Conservation (phyloP, 352 stramenopile genomes). For the Phytophthora ohioensis region DNA sequence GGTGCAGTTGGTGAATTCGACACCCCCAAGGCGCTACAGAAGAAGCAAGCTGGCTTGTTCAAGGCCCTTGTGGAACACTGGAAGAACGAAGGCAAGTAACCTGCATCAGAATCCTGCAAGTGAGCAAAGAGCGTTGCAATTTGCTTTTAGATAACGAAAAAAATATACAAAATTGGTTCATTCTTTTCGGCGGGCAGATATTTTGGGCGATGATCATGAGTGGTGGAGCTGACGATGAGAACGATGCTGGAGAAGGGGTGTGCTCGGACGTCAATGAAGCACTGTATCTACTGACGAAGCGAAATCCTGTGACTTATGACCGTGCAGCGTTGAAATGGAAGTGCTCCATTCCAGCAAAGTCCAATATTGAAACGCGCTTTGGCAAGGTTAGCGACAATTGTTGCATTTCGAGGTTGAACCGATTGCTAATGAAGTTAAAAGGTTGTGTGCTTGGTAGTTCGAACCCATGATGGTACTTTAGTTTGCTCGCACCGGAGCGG, state of each 20-base stretch:
- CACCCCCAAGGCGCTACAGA: constrained; percentile 78
- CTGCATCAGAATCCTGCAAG: not conserved
- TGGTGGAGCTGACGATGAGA: constrained; percentile 6
- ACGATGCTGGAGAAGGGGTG: constrained; percentile 2
- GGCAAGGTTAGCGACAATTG: constrained; percentile 45
- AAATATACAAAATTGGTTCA: constrained; percentile 5
- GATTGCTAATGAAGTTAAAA: constrained; percentile 7
- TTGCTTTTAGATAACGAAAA: constrained; percentile 14
- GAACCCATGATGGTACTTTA: constrained; percentile 59
- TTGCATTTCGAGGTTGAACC: not conserved
- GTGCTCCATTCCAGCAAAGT: constrained; percentile 48
- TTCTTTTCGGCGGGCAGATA: constrained; percentile 11
- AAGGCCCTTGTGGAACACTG: constrained; percentile 81
- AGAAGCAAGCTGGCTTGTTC: constrained; percentile 77
- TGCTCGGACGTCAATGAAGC: constrained; percentile 64
- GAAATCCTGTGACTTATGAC: constrained; percentile 68
- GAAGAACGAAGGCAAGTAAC: constrained; percentile 62
- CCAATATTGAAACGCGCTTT: constrained; percentile 57
- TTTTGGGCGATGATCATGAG: constrained; percentile 30
- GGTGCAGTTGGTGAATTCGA: constrained; percentile 95
- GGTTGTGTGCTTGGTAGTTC: constrained; percentile 53
- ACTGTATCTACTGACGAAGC: constrained; percentile 50
- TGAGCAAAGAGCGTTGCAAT: not conserved
- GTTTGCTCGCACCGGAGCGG: constrained; percentile 56
- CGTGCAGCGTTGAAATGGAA: constrained; percentile 46